Evolutionary conservation across 257 asterid species (phyloP).

Genomic region (Fraxinus pennsylvanica): DNA sequence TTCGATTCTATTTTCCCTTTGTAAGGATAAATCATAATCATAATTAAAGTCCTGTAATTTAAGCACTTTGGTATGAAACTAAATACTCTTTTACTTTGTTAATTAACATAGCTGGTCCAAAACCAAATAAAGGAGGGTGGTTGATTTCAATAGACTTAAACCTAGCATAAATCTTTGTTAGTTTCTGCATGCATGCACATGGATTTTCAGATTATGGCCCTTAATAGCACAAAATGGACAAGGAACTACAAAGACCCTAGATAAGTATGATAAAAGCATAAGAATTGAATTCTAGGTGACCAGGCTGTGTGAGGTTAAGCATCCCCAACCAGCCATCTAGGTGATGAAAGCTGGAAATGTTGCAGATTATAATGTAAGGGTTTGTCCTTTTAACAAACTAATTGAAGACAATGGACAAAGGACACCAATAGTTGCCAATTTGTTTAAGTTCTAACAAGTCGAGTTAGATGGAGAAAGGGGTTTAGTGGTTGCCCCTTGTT

Average conservation of each 20-base stretch:
- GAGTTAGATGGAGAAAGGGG: not conserved
- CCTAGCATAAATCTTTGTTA: not conserved
- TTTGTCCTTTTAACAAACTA: not conserved
- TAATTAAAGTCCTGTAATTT: not conserved
- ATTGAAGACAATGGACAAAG: no score
- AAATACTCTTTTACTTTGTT: not conserved
- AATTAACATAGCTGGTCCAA: not conserved
- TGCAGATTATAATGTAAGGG: not conserved
- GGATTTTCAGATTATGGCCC: not conserved
- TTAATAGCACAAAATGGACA: no score
- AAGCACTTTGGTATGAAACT: not conserved
- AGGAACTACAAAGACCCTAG: not conserved
- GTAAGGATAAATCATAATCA: not conserved
- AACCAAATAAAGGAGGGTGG: not conserved
- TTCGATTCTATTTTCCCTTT: not conserved
- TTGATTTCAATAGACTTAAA: not conserved
- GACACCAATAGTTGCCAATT: not conserved
- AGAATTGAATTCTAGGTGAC: not conserved
- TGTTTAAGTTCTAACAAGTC: not conserved
- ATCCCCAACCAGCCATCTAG: not conserved
- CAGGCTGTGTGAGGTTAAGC: not conserved
- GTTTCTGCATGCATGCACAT: not conserved
- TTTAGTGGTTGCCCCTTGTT: not conserved
- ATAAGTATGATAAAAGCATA: not conserved
- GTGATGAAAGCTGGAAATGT: constrained; percentile 14